Base-by-base conservation (phyloP, 306 rosid species). In the Gastrolobium bilobum region DNA sequence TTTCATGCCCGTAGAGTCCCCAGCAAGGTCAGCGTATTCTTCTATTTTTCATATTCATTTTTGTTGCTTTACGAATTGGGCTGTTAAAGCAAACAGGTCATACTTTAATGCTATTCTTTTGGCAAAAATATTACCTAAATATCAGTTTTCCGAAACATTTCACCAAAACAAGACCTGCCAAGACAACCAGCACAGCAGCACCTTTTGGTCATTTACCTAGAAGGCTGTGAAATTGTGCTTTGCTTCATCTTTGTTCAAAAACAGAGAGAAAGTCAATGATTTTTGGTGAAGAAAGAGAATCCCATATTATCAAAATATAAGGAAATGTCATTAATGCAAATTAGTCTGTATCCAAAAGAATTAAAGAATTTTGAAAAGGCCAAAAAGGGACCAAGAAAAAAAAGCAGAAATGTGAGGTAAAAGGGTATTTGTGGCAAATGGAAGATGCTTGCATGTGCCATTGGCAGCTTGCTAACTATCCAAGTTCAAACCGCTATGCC, bases 1-100 rank as follows among this genome's bases (percentile, higher is more conserved):
- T 94, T 94, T 60, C 42, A 87, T 74, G 91, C 84, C 51, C 87
- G 97, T 40, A 76, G 79, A 54, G 84, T 94, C 42, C 97, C 97
- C 38, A 94, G 98, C 50, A 83, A 92, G 98, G 98, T 94, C 50
- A 78, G 89, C 76, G 3, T n/a, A n/a, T 20, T 13, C 20, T 14
- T 30, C 39, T 42, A 30, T n/a, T 13, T 44, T 20, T 20, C 26
- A 20, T 20, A 20, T 44, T 4, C 7, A 8, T 34, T 33, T 11
- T 65, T 65, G 65, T 71, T 72, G 68, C 69, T 73, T 79, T 63
- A 13, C 10, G 67, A 43, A 64, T 75, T 42, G 81, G 63, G 42
- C 15, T 48, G 66, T 48, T 71, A 69, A 67, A 10, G 68, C 52
- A 63, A 76, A 73, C 26, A n/a, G 26, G 26, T 20, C 26, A 20